Conservation (phyloP, 352 stramenopile genomes). For the Phytophthora syringae region DNA sequence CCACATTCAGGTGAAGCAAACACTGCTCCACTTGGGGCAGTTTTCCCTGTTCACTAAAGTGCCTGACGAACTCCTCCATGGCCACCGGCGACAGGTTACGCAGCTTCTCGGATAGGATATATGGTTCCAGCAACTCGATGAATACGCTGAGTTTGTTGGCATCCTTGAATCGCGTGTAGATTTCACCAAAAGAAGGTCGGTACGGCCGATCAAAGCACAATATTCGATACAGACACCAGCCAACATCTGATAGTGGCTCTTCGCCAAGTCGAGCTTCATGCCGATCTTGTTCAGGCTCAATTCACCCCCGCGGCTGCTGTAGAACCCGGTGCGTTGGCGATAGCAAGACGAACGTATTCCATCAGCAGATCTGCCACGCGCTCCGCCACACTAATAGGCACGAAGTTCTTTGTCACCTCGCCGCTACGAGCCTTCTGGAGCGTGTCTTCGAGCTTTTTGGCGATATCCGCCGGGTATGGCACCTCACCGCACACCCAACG, state of each 20-base stretch:
- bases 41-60: constrained; percentile 91
- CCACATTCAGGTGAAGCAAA: constrained; percentile 94
- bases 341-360: constrained; percentile 90
- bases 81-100: constrained; percentile 91
- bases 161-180: constrained; percentile 89
- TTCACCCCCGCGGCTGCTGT: constrained; percentile 39
- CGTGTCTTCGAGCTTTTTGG: constrained; percentile 86
- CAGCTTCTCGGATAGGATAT: constrained; percentile 94
- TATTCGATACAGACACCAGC: constrained; percentile 96
- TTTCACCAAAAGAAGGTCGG: constrained; percentile 89
- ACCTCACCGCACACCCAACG: constrained; percentile 85
- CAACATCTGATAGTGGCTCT: constrained; percentile 97
- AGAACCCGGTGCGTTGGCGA: constrained; percentile 75
- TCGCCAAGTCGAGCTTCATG: constrained; percentile 88
- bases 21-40: constrained; percentile 92
- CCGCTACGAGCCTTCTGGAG: constrained; percentile 85
- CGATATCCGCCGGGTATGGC: constrained; percentile 77
- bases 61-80: constrained; percentile 94
- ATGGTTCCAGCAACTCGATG: constrained; percentile 94
- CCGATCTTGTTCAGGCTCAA: constrained; percentile 65
- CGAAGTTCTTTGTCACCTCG: constrained; percentile 88
- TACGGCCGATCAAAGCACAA: constrained; percentile 89
- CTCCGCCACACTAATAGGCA: constrained; percentile 89
- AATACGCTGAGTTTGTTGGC: constrained; percentile 88
- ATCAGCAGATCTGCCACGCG: constrained; percentile 90